Base-by-base conservation (phyloP, 192 early-diverging fungal genomes). In the Coemansia sp. region DNA sequence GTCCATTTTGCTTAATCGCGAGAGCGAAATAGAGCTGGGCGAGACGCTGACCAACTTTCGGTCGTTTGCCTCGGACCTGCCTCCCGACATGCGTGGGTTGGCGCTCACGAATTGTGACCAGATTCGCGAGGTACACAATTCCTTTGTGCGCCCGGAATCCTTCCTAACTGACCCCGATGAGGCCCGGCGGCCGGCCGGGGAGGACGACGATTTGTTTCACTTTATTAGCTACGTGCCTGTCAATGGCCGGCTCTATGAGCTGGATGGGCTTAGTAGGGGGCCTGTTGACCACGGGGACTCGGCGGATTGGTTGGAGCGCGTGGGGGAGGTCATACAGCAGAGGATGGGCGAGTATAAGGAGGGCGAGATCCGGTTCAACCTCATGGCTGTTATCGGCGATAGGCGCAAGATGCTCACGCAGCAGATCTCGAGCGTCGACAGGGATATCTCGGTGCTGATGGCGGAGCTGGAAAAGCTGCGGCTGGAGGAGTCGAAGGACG, bases 141-240 rank as follows among this genome's bases (percentile, higher is more conserved):
- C 86, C n/a, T 93, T 93, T 77, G 86, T 88, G 16, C 85, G 89
- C 7, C 83, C 88, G 2, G 92, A 93, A 69, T 85, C 90, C 3
- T 93, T 93, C 62, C 71, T 92, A 13, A 86, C 88, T 31, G 90
- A 93, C 36, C 35, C 35, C 10, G 56, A 58, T 37, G 56, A 58
- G 9, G 82, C 84, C 60, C 42, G 70, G 7, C 84, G 85, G 18
- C 73, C 84, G 7, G 70, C 62, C 9, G 77, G 78, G 0, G 77
- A 85, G 51, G 86, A 88, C 40, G 87, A 92, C 51, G 92, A 93
- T 50, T 57, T 90, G 26, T 93, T 89, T 59, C 92, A 93, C 65
- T 93, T 93, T 63, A 86, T 93, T 60, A 86, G 88, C 50, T 93
- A 92, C 53, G 83, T 90, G 26, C 90, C 90, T 2, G 78, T 89